phyloP scores from a whole-genome alignment of 176 grass and related monocot species.

The Zizania latifolia region DNA sequence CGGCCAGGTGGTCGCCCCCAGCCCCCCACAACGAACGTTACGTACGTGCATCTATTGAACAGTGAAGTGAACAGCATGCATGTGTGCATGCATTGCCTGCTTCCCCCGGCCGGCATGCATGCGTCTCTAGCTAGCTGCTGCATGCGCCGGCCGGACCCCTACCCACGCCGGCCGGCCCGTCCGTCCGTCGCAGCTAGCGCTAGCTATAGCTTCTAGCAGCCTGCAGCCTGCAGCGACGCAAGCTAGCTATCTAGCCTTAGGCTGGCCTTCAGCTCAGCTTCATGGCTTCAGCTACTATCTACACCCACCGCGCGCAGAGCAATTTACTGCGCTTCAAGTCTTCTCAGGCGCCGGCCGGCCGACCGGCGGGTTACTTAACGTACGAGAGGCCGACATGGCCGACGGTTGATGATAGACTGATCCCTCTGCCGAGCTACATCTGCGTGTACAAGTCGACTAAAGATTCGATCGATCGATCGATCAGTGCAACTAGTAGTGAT shows the following conservation, averaged over 20 bases:
- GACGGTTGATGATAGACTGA: neutral
- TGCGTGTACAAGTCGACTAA: neutral
- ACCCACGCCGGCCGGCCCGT: neutral
- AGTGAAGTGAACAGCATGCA: constrained; percentile 12
- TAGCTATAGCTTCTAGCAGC: neutral
- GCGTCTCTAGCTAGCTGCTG: too few relatives aligned
- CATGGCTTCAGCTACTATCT: neutral
- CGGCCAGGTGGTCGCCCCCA: too few relatives aligned
- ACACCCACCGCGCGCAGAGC: too few relatives aligned
- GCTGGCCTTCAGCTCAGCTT: neutral
- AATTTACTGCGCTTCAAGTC: too few relatives aligned
- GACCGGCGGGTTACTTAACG: too few relatives aligned
- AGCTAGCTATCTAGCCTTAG: neutral
- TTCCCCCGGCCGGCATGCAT: neutral
- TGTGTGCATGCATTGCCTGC: neutral
- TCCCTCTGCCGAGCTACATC: neutral
- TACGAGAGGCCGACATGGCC: too few relatives aligned
- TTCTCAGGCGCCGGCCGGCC: neutral
- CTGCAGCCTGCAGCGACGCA: neutral
- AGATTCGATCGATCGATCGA: neutral
- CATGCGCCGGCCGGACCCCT: constrained; percentile 30
- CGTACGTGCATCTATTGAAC: neutral
- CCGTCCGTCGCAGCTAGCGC: neutral
- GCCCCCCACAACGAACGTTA: constrained; percentile 3
- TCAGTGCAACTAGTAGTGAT: too few relatives aligned